Evolutionary conservation across 495 filamentous ascomycete genomes (phyloP).

Genomic region (Penicillium chermesinum): DNA sequence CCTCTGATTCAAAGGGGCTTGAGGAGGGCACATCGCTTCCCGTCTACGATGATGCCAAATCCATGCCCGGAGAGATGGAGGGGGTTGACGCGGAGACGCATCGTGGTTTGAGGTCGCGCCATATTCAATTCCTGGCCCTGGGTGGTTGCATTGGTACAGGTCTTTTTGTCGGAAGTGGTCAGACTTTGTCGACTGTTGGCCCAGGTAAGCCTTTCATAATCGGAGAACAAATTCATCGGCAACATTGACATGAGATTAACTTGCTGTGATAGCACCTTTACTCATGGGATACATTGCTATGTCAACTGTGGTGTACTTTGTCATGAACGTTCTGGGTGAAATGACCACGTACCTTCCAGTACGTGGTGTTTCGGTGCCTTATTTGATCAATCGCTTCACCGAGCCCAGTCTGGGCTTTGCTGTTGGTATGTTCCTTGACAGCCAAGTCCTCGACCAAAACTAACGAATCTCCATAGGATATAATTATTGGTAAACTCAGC

Average conservation of each 20-base stretch:
- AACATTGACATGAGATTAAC: conserved; percentile 1
- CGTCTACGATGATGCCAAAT: conserved; percentile 19
- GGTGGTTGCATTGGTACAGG: conserved; percentile 74
- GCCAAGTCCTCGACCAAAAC: neutral
- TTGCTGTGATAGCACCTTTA: conserved; percentile 55
- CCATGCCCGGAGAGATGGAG: conserved; percentile 15
- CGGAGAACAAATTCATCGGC: no score
- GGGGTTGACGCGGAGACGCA: conserved; percentile 15
- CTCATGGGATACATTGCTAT: conserved; percentile 60
- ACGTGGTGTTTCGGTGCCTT: conserved; percentile 65
- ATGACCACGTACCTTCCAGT: conserved; percentile 73
- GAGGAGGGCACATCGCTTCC: conserved; percentile 12
- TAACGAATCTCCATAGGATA: conserved; percentile 30
- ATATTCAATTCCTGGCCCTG: conserved; percentile 63
- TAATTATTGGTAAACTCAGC: conserved; percentile 50
- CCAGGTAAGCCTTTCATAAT: conserved; percentile 52
- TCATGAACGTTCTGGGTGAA: conserved; percentile 56
- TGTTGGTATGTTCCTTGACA: conserved; percentile 41
- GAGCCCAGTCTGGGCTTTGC: conserved; percentile 68
- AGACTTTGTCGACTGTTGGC: conserved; percentile 55
- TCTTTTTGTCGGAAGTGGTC: conserved; percentile 67
- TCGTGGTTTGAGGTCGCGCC: conserved; percentile 40
- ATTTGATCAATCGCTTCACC: conserved; percentile 64
- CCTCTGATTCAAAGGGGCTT: conserved; percentile 12
- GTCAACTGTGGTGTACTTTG: conserved; percentile 48